Conservation (phyloP, 768 basidiomycete genomes). For the Auriscalpium vulgare region DNA sequence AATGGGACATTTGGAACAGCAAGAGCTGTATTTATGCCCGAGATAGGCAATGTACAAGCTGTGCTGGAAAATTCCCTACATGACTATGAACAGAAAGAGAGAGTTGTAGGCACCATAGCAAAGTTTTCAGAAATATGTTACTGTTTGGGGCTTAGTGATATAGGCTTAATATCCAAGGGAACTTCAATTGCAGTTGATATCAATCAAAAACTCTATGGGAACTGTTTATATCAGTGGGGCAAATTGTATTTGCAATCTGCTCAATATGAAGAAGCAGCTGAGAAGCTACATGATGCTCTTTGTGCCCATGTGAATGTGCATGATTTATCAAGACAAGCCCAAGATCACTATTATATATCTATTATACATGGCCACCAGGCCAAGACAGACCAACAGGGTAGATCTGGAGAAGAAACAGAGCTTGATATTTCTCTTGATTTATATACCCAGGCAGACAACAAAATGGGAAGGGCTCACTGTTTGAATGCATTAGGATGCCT, state of each 20-base stretch:
- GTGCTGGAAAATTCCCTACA: background rate
- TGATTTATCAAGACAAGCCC: background rate
- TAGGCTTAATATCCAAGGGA: background rate
- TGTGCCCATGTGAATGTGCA: background rate
- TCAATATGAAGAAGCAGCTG: background rate
- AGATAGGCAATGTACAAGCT: background rate
- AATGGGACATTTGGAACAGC: background rate
- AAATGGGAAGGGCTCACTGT: background rate
- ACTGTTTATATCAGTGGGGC: background rate
- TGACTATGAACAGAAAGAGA: background rate
- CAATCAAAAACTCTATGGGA: background rate
- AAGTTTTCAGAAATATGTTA: background rate
- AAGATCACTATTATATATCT: background rate
- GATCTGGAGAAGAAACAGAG: background rate
- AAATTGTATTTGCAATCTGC: background rate
- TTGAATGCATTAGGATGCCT: background rate
- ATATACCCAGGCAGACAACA: background rate
- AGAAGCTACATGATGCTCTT: background rate
- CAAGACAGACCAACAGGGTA: background rate
- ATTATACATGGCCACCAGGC: background rate
- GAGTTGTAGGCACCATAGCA: background rate
- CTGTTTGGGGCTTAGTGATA: background rate
- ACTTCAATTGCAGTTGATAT: background rate
- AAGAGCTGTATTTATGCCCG: background rate
- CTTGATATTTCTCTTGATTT: background rate